Base-by-base conservation (phyloP, 441 rosid genomes). In the California macrophylla region DNA sequence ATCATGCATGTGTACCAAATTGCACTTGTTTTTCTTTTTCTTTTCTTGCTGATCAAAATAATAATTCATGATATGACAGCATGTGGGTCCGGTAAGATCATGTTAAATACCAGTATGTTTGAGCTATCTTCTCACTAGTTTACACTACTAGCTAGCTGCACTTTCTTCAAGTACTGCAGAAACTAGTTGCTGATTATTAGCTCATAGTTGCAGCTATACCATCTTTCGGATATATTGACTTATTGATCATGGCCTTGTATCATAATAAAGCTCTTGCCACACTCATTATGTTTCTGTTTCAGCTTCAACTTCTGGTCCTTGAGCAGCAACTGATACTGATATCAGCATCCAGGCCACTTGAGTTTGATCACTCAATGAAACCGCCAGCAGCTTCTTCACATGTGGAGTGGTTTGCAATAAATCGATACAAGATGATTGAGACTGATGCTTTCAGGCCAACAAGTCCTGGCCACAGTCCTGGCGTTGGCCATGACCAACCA, bases 361-460 rank as follows among this genome's bases (percentile, higher is more conserved):
- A 20, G 25, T 70, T 69, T 16, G 29, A 15, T 60, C 13, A 12
- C 58, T 69, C 45, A 20, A 7, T 42, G 4, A 25, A 63, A 13
- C 18, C 36, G 3, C 18, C 66, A 12, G 36, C 18, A 13, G 66
- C 16, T 4, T 15, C 64, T 21, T 23, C 63, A 8, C 15, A 60
- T 16, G 58, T 12, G 25, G 69, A 34, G 13, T 8, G 65, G 56
- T 36, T 13, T 66, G 65, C 63, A 45, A 54, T 73, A 42, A 73
- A 68, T 50, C 76, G 72, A n/a, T 68, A 24, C 62, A 73, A 73
- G 76, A 68, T 36, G 64, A 63, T 54, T 8, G 76, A 73, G 76
- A 42, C 76, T 0, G 76, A 73, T n/a, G 76, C 76, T 28, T 73
- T 73, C 40, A 29, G 76, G 45, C 76, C 76, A 45, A 73, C 76